These are phyloP conservation scores for Globisporangium recalcitrans DNA, from an alignment of 352 stramenopile genomes.

Conservation along the genomic window DNA sequence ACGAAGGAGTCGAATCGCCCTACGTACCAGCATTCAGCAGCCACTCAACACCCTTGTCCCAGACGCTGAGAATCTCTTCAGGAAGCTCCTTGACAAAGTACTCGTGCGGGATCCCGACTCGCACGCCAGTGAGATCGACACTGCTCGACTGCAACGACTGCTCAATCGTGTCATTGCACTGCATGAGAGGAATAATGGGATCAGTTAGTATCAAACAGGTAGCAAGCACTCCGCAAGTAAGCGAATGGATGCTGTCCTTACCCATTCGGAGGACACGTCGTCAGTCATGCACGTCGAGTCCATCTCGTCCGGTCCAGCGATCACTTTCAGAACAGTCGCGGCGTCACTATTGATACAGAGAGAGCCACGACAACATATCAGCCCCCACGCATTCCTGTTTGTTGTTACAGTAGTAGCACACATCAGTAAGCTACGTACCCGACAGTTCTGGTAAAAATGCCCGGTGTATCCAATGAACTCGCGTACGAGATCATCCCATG, in stretches of 20 bases:
- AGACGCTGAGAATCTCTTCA: slow-evolving; percentile 77
- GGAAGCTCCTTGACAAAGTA: slow-evolving; percentile 93
- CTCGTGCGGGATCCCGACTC: slow-evolving; percentile 91
- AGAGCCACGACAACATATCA: neutral
- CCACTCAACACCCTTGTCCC: slow-evolving; percentile 74
- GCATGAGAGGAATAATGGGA: neutral
- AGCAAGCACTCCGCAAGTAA: neutral
- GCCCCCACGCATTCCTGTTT: no score
- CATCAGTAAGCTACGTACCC: no score
- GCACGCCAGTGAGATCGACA: slow-evolving; percentile 65
- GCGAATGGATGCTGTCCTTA: slow-evolving; percentile 18
- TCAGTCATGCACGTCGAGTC: slow-evolving; percentile 81
- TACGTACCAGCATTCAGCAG: slow-evolving; percentile 54
- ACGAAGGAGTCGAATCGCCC: no score
- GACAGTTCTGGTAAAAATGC: slow-evolving; percentile 88
- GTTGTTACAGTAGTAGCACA: no score
- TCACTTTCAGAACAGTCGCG: slow-evolving; percentile 68
- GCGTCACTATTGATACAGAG: slow-evolving; percentile 47
- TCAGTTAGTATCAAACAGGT: neutral
- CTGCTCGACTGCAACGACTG: slow-evolving; percentile 20
- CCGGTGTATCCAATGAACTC: slow-evolving; percentile 94
- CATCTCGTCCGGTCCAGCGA: slow-evolving; percentile 71
- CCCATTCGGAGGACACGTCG: slow-evolving; percentile 43
- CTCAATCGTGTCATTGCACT: slow-evolving; percentile 38
- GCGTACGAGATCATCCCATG: slow-evolving; percentile 96